Conservation (phyloP, 345 rosid genomes). For the Firmiana major region DNA sequence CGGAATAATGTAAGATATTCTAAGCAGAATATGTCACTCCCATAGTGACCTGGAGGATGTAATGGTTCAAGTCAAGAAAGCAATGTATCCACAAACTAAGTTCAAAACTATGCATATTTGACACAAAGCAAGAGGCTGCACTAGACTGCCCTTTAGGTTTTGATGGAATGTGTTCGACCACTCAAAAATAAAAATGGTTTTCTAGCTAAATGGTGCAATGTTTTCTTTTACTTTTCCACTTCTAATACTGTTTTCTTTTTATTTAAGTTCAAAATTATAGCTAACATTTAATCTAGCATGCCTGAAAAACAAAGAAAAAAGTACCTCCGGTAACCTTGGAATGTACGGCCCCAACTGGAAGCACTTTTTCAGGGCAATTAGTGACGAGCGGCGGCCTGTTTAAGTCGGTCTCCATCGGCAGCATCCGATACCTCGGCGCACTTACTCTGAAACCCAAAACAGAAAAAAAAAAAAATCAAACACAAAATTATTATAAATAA, state of each 20-base stretch:
- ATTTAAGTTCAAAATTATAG: not conserved
- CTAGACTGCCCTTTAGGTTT: not conserved
- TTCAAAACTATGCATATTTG: not conserved
- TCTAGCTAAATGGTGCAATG: not conserved
- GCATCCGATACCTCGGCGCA: conserved; percentile 76
- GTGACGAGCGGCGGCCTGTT: conserved; percentile 67
- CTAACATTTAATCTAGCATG: not conserved
- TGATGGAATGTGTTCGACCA: not conserved
- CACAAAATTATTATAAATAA: not conserved
- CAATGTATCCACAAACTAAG: not conserved
- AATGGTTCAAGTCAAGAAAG: not conserved
- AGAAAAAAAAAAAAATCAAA: not conserved
- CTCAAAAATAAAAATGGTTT: not conserved
- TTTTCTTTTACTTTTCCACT: not conserved
- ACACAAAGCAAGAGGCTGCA: too few relatives aligned
- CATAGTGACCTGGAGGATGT: not conserved
- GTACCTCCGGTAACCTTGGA: conserved; percentile 64
- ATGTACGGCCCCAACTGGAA: conserved; percentile 60
- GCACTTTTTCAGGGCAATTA: conserved; percentile 59
- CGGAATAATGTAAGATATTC: not conserved
- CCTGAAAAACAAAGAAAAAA: not conserved
- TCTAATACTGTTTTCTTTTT: not conserved
- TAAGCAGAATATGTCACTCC: not conserved
- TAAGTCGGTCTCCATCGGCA: conserved; percentile 86
- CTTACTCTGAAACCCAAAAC: conserved; percentile 42